phyloP scores from a whole-genome alignment of 1,284 basidiomycete species.

The Singerocomus inundabilis region DNA sequence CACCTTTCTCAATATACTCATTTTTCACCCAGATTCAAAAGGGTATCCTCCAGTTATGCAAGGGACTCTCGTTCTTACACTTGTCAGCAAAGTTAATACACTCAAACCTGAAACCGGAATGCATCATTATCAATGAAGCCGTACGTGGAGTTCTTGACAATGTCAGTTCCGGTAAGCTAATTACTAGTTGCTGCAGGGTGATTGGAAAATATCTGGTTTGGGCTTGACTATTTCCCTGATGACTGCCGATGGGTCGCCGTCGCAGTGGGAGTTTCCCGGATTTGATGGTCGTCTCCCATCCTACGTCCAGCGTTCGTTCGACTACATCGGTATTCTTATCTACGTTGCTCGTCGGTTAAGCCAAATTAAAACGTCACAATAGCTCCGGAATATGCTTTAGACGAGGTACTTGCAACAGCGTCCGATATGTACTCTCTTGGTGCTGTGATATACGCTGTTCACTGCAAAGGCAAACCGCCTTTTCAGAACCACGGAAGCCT shows the following conservation, averaged over 20 bases:
- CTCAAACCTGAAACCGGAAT: conserved; percentile 85
- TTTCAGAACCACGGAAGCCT: conserved; percentile 88
- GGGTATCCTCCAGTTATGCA: conserved; percentile 91
- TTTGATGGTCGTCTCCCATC: conserved; percentile 79
- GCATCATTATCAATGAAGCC: conserved; percentile 82
- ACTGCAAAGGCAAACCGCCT: conserved; percentile 85
- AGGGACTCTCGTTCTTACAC: conserved; percentile 92
- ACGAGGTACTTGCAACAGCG: conserved; percentile 80
- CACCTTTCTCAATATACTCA: conserved; percentile 9
- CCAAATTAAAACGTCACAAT: conserved; percentile 11
- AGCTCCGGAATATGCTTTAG: conserved; percentile 95
- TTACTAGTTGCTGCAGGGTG: conserved; percentile 59
- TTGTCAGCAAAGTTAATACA: conserved; percentile 90
- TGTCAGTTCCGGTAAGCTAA: conserved; percentile 4
- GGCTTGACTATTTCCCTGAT: conserved; percentile 82
- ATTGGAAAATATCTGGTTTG: conserved; percentile 96
- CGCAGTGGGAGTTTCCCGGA: conserved; percentile 87
- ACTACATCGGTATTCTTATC: conserved; percentile 77
- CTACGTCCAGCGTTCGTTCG: conserved; percentile 89
- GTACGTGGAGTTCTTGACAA: conserved; percentile 45
- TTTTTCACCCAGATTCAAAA: conserved; percentile 81
- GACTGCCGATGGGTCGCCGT: conserved; percentile 67
- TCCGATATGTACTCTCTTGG: conserved; percentile 97
- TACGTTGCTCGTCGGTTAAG: background rate
- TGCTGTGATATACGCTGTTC: conserved; percentile 86